Evolutionary conservation across 129 eudicot genomes (phyloP), one percentile per base, ranked within the genome.

Genomic region (Tanacetum coccineum): DNA sequence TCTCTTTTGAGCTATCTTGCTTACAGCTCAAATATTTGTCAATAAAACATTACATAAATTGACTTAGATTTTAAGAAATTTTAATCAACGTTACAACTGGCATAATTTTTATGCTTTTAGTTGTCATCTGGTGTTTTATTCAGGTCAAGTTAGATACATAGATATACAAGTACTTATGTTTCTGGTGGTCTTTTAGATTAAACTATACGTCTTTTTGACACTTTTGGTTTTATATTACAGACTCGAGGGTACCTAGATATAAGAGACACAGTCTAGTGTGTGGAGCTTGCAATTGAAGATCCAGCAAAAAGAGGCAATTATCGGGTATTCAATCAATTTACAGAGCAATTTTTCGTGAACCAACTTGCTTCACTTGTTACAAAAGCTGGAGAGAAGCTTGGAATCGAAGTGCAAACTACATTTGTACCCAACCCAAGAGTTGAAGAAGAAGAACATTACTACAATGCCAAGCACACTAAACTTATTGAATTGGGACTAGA

Each of bases 401-500:
- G 99, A 54, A 76, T 93, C 36, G 84, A 86, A 18, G 99, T 89
- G 76, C 39, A 86, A 73, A 81, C 99, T 12, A 80, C 39, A 78
- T 93, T 95, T 10, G 99, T 93, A 18, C 99, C 99, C 22, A 93
- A 93, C 75, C 99, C 99, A 0, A 86, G 99, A 71, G 99, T 93
- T 10, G 99, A 93, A 79, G 99, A 95, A 3, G 99, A 93, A 66
- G 99, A 88, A 75, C 99, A 93, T 66, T 89, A 93, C 71, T 93
- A 93, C 81, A 93, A 93, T 9, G 99, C 99, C 55, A 93, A 89
- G 78, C 99, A 93, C 78, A 89, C 96, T 3, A 93, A 89, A 64
- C 99, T 93, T 36, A 77, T 84, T 15, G 99, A 93, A 70, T 67
- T 89, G 70, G 99, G 96, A 17, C 92, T 93, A 10, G 30, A 93